Conservation (phyloP, 768 basidiomycete genomes). For the Russula sp. region DNA sequence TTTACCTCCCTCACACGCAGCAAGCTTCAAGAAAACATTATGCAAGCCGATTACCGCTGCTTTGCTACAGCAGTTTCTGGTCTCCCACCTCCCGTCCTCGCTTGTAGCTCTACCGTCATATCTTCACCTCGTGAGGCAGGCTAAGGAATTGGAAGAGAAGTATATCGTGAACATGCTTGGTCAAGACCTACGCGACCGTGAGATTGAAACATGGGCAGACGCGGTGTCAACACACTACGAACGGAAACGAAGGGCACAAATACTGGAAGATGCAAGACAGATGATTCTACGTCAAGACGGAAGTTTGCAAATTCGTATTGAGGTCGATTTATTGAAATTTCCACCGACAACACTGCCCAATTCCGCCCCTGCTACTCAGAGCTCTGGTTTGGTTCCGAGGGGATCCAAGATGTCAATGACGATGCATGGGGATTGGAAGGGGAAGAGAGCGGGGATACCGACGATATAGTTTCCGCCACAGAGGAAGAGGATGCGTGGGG, state of each 20-base stretch:
- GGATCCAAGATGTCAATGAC: constrained; percentile 33
- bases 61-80: constrained; percentile 62
- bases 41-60: constrained; percentile 57
- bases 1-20: constrained; percentile 48
- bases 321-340: constrained; percentile 18
- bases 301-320: constrained; percentile 41
- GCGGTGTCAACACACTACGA: constrained; percentile 75
- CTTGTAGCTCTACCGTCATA: constrained; percentile 59
- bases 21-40: constrained; percentile 54
- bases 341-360: not conserved
- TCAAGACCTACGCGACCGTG: constrained; percentile 46
- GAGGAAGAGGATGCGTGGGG: constrained; percentile 41
- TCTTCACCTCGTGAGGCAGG: constrained; percentile 52
- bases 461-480: constrained; percentile 31
- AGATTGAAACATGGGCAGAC: constrained; percentile 67
- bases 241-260: constrained; percentile 60
- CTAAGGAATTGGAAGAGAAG: constrained; percentile 63
- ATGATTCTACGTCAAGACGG: constrained; percentile 48
- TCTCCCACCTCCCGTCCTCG: constrained; percentile 66
- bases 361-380: constrained; percentile 6
- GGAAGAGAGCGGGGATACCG: constrained; percentile 31
- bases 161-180: constrained; percentile 51
- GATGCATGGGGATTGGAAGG: constrained; percentile 51
- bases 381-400: constrained; percentile 24
- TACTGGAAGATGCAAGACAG: constrained; percentile 60